Evolutionary conservation across 169 alveolate genomes (phyloP), one percentile per base, ranked within the genome.

Genomic region (Plasmodium gonderi): DNA sequence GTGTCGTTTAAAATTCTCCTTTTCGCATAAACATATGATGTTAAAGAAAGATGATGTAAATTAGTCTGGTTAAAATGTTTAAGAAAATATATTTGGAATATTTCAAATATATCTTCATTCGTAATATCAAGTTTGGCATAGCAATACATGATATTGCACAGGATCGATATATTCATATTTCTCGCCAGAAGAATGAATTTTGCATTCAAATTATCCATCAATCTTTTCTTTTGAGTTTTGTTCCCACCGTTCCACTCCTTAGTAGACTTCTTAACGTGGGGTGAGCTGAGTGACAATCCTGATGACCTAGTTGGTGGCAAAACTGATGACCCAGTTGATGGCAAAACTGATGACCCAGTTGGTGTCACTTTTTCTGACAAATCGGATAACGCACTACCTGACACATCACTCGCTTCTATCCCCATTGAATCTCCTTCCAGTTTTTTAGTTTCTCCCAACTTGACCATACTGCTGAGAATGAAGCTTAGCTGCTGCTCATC

Each of bases 401-500:
- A 6, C 45, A 7, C 14, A n/a, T 26, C 11, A 23, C n/a, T 67
- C 11, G 42, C 23, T 0, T n/a, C 40, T 29, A 11, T 33, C 64
- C 68, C 14, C 65, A 33, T n/a, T n/a, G n/a, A n/a, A n/a, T n/a
- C n/a, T n/a, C n/a, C n/a, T n/a, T n/a, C n/a, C n/a, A n/a, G n/a
- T n/a, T n/a, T n/a, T n/a, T n/a, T n/a, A n/a, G n/a, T n/a, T n/a
- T n/a, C n/a, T n/a, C 44, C 65, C 8, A 75, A 87, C 23, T 87
- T 76, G 2, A 60, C 77, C 54, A 87, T 87, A 17, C 93, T 68
- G 20, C 80, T 75, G 45, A 87, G 51, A 20, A 87, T 87, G 47
- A 87, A 87, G 33, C 90, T 14, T 11, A 87, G 51, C 68, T 76
- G 93, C 33, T 87, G 87, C 44, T 87, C 93, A 87, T 87, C 93